These are phyloP conservation scores for Leucocoprinus sp. DNA, from an alignment of 768 basidiomycete species.

Conservation along the genomic window DNA sequence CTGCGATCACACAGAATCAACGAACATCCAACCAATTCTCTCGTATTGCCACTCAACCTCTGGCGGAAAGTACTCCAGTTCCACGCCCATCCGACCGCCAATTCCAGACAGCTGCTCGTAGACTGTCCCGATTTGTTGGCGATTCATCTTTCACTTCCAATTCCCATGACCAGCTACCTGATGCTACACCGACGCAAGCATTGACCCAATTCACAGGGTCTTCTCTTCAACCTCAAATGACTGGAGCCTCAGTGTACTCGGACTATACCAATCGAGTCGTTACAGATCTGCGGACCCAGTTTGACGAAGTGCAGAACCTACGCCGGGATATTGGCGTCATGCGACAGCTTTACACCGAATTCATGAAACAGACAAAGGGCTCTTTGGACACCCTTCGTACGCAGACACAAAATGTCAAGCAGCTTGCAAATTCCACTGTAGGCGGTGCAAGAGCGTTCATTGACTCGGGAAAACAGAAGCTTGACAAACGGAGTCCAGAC, in stretches of 20 bases:
- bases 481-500: constrained; percentile 86
- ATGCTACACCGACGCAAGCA: constrained; percentile 26
- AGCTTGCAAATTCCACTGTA: constrained; percentile 73
- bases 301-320: constrained; percentile 90
- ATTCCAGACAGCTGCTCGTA: constrained; percentile 63
- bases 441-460: constrained; percentile 85
- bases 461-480: constrained; percentile 83
- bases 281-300: constrained; percentile 80
- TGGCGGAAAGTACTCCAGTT: constrained; percentile 60
- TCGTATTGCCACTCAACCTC: constrained; percentile 43
- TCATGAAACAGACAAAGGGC: constrained; percentile 86
- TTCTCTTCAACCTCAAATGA: constrained; percentile 63
- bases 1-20: constrained; percentile 45
- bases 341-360: constrained; percentile 92
- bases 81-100: constrained; percentile 71
- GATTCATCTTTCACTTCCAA: constrained; percentile 22
- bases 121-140: constrained; percentile 64
- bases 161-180: constrained; percentile 19
- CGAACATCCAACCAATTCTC: constrained; percentile 42
- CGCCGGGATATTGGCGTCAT: constrained; percentile 89
- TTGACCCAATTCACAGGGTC: constrained; percentile 62
- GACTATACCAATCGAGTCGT: constrained; percentile 71
- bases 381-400: constrained; percentile 68
- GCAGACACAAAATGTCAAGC: constrained; percentile 83
- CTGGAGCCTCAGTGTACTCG: constrained; percentile 65